These are phyloP conservation scores for Cyberlindnera maritima DNA, from an alignment of 805 yeast species.

Conservation along the genomic window DNA sequence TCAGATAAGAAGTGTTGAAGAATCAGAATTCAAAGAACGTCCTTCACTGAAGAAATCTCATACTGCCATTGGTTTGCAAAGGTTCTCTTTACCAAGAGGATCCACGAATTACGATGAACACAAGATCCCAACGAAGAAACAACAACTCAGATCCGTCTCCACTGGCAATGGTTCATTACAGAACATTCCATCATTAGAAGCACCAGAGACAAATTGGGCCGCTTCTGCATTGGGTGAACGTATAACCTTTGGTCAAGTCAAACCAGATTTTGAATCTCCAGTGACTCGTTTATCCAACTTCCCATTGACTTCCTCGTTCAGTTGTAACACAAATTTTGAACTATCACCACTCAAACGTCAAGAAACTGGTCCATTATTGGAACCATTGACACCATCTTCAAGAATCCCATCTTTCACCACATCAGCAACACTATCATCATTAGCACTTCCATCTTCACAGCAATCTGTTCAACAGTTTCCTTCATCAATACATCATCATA, in stretches of 20 bases:
- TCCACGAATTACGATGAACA: conserved; percentile 9
- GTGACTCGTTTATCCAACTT: conserved; percentile 16
- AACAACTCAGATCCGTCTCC: conserved; percentile 16
- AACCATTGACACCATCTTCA: conserved; percentile 60
- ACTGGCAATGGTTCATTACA: conserved; percentile 20
- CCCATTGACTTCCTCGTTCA: conserved; percentile 57
- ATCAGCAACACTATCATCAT: conserved; percentile 1
- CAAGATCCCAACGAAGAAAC: conserved; percentile 23
- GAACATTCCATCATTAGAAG: conserved; percentile 35
- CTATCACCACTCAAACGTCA: conserved; percentile 55
- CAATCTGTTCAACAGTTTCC: conserved; percentile 2
- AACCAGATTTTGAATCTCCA: conserved; percentile 17
- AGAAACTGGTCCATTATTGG: conserved; percentile 64
- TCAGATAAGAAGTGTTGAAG: conserved; percentile 22
- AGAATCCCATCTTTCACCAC: conserved; percentile 19
- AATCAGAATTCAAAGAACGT: conserved; percentile 9
- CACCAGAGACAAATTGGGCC: conserved; percentile 40
- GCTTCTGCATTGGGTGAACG: conserved; percentile 41
- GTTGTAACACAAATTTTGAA: conserved; percentile 63
- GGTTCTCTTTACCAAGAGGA: conserved; percentile 14
- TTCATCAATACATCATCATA: too few relatives aligned
- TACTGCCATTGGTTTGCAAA: conserved; percentile 29
- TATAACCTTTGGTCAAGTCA: conserved; percentile 30
- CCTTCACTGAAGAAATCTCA: conserved; percentile 26
- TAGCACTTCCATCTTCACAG: conserved; percentile 7